phyloP scores from a whole-genome alignment of 2,329 filamentous ascomycete genomes.

The Trichoderma lentiforme region DNA sequence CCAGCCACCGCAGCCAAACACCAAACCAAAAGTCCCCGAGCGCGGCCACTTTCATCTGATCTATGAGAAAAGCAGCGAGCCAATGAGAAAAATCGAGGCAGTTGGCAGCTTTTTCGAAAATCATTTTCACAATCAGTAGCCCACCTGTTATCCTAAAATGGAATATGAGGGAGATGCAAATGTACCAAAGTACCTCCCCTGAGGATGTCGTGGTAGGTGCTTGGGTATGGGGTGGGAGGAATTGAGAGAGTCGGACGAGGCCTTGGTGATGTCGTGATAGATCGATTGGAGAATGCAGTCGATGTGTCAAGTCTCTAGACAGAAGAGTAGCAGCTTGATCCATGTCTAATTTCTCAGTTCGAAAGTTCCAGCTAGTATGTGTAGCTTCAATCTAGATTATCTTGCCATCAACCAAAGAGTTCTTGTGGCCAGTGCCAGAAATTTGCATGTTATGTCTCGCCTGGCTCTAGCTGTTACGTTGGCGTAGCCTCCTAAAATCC shows the following conservation, averaged over 20 bases:
- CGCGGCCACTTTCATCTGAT: conserved; percentile 24
- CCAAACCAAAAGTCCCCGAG: conserved; percentile 23
- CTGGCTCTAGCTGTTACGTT: neutral
- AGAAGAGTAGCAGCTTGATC: neutral
- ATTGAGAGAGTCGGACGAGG: neutral
- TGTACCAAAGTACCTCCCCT: neutral
- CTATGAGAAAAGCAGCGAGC: neutral
- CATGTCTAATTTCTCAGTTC: too few relatives aligned
- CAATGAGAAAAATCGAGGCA: neutral
- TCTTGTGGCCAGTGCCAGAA: neutral
- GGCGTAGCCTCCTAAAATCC: too few relatives aligned
- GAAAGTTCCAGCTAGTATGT: neutral
- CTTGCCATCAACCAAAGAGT: neutral
- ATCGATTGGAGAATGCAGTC: neutral
- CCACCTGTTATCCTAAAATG: neutral
- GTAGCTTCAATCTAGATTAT: neutral
- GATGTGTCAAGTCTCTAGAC: neutral
- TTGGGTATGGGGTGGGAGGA: too few relatives aligned
- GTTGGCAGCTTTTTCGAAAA: neutral
- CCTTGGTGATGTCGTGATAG: neutral
- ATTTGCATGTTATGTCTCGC: too few relatives aligned
- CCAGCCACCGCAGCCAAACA: neutral
- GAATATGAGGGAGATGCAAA: neutral
- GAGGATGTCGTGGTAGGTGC: neutral
- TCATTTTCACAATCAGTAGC: neutral